phyloP scores from a whole-genome alignment of 116 monocot genomes.

The Trichopus zeylanicus region DNA sequence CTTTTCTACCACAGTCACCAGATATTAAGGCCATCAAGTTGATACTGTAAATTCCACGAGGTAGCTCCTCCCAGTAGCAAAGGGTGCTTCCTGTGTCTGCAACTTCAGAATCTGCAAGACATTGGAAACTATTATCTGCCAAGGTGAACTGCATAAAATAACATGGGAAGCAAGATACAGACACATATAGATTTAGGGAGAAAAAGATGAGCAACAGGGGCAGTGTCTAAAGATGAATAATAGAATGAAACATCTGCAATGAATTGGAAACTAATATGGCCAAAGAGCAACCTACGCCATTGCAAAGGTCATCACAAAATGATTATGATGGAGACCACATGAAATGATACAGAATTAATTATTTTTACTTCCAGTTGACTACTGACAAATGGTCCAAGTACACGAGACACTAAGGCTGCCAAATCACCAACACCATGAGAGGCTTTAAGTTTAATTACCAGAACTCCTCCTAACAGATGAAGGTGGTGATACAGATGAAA shows the following conservation, averaged over 20 bases:
- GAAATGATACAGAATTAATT: too few species aligned
- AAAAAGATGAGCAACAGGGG: too few species aligned
- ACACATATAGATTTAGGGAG: too few species aligned
- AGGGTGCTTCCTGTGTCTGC: neutral
- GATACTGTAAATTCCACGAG: constrained; percentile 85
- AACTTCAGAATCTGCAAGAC: constrained; percentile 18
- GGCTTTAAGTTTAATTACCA: constrained; percentile 18
- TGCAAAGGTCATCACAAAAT: neutral
- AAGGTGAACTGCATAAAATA: too few species aligned
- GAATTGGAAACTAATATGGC: too few species aligned
- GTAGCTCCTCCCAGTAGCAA: constrained; percentile 78
- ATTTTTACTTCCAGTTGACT: too few species aligned
- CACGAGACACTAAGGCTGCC: too few species aligned
- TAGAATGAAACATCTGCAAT: too few species aligned
- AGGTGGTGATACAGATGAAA: constrained; percentile 71
- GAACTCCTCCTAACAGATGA: constrained; percentile 11
- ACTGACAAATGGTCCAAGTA: too few species aligned
- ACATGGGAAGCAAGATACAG: too few species aligned
- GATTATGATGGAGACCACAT: too few species aligned
- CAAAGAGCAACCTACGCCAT: neutral
- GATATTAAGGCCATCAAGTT: constrained; percentile 18
- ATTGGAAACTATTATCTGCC: neutral
- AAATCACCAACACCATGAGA: neutral
- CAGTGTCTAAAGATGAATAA: too few species aligned
- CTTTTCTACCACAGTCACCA: constrained; percentile 8